Evolutionary conservation across 2,329 filamentous ascomycete species (phyloP), one percentile per base, ranked within the genome.

Genomic region (Chrysosporium queenslandicum): DNA sequence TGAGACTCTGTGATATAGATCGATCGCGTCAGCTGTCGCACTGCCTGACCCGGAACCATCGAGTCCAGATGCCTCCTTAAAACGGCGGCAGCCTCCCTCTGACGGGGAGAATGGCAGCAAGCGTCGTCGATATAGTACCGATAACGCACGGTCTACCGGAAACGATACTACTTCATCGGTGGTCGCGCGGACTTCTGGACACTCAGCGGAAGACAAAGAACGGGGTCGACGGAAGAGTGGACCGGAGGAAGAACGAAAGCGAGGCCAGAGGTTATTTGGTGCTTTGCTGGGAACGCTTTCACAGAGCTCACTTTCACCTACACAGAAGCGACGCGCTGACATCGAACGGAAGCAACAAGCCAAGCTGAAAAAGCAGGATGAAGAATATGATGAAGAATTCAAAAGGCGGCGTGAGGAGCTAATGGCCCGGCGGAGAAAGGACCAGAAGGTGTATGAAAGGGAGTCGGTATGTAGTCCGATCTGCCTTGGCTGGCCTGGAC

Each of bases 251-350:
- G 91, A 97, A 65, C 87, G 83, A 67, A 88, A 86, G 65, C 84
- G 91, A 34, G 86, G 87, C 20, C 85, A 86, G 68, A 80, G 91
- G 50, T 75, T 97, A 55, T 96, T 96, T 64, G 90, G 91, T 56
- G 86, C 84, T 32, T 71, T 94, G 53, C 74, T 92, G 55, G 86
- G 78, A 66, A 87, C 85, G 34, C 76, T 94, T 55, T 88, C 84
- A 67, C 86, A 91, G 70, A 83, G 78, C 61, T 77, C 77, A 64
- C 78, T 74, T 65, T 72, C 76, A 71, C 58, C 79, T 75, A 73
- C 81, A 57, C 73, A 85, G 69, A 84, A 79, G 69, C 82, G 80
- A 61, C 82, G 86, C 53, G 79, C 78, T 56, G 89, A 91, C 66
- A 89, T 91, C 66, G 89, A 92, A 71, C 83, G 81, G 68, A 83